These are phyloP conservation scores for Polyrhizophydium stewartii DNA, from an alignment of 371 early-diverging fungal genomes.

Conservation along the genomic window DNA sequence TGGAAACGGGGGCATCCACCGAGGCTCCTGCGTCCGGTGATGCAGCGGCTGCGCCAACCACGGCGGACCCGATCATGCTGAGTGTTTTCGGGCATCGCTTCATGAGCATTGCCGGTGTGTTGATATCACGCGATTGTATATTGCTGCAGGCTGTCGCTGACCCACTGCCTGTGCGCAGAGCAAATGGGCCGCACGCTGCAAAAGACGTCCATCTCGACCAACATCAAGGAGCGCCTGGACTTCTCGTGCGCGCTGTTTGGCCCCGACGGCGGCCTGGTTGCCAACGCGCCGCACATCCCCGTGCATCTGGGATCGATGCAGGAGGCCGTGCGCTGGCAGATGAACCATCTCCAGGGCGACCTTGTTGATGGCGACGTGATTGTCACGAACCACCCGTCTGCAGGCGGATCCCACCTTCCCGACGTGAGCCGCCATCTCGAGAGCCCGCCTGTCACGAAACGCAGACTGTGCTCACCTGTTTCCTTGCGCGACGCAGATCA, in stretches of 20 bases:
- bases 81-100: constrained; percentile 93
- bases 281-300: constrained; percentile 88
- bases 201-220: constrained; percentile 92
- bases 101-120: constrained; percentile 83
- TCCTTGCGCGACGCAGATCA: constrained; percentile 64
- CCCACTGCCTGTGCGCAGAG: constrained; percentile 37
- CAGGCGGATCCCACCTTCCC: constrained; percentile 94
- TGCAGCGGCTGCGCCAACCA: constrained; percentile 40
- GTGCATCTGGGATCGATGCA: constrained; percentile 93
- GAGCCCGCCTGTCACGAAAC: background rate
- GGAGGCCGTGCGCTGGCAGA: constrained; percentile 89
- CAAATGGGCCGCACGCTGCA: constrained; percentile 95
- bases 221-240: constrained; percentile 95
- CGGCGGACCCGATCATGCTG: constrained; percentile 74
- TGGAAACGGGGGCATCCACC: constrained; percentile 1
- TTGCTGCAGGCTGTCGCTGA: background rate
- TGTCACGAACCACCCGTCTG: constrained; percentile 93
- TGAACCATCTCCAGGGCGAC: constrained; percentile 51
- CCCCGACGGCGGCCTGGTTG: constrained; percentile 74
- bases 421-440: constrained; percentile 11
- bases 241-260: constrained; percentile 97
- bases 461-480: background rate
- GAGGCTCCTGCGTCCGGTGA: constrained; percentile 33
- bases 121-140: background rate
- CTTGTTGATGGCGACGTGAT: constrained; percentile 85